Conservation (phyloP, 2,329 filamentous ascomycete species). For the Aspergillus texensis region DNA sequence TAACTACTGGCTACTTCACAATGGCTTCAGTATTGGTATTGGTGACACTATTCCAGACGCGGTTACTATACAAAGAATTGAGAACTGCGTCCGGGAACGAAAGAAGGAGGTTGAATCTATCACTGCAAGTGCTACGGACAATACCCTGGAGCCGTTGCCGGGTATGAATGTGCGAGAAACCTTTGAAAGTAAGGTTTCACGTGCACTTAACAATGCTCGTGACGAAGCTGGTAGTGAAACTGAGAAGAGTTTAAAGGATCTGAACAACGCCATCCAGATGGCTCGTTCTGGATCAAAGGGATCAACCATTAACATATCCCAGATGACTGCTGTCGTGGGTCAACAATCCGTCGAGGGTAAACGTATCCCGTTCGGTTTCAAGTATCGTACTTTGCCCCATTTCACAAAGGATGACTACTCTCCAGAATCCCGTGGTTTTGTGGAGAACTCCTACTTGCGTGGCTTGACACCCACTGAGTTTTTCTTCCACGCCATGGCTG, state of each 20-base stretch:
- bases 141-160: slow-evolving; percentile 86
- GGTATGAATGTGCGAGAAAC: slow-evolving; percentile 99
- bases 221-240: slow-evolving; percentile 93
- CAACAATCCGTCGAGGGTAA: slow-evolving; percentile 98
- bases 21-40: slow-evolving; percentile 97
- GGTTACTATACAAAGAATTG: slow-evolving; percentile 79
- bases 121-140: slow-evolving; percentile 77
- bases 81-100: slow-evolving; percentile 76
- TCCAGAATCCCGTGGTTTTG: slow-evolving; percentile 92
- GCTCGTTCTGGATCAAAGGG: slow-evolving; percentile 96
- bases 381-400: slow-evolving; percentile 93
- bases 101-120: slow-evolving; percentile 79
- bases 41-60: slow-evolving; percentile 95
- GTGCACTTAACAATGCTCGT: slow-evolving; percentile 91
- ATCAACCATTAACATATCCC: slow-evolving; percentile 98
- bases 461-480: slow-evolving; percentile 94
- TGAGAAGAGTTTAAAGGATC: slow-evolving; percentile 87
- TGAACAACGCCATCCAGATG: slow-evolving; percentile 97
- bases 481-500: slow-evolving; percentile 99
- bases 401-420: slow-evolving; percentile 99
- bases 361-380: slow-evolving; percentile 98
- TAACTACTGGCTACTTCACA: slow-evolving; percentile 95
- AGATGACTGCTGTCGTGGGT: slow-evolving; percentile 97
- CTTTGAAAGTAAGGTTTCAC: slow-evolving; percentile 95
- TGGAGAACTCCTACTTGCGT: slow-evolving; percentile 97